Base-by-base conservation (phyloP, 1,284 basidiomycete species). In the Apiotrichum laibachii region DNA sequence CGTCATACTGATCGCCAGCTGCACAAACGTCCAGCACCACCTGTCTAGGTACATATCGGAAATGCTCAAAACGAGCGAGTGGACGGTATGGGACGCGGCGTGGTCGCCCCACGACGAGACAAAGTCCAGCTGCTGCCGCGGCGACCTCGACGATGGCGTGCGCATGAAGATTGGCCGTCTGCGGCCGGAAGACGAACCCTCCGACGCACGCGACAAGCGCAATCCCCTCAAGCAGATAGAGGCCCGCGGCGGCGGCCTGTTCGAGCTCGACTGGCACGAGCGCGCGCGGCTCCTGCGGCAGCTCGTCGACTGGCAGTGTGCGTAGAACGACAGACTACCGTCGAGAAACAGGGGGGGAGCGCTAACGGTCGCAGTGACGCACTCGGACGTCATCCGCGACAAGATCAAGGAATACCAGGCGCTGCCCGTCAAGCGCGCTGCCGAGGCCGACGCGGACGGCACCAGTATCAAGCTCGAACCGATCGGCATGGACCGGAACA, bases 241-340 rank as follows among this genome's bases (percentile, higher is more conserved):
- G 53, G 55, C 62, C 31, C 55, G 55, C 31, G 72, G 72, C 11
- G 68, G 67, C 19, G 73, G 73, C 5, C 34, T 77, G 43, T 77
- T 75, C 58, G 73, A 76, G 59, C 53, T 77, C 53, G 68, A 72
- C 52, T 76, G 73, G 75, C 55, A 59, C 26, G 73, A 77, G 53
- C 59, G 73, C 19, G 68, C 64, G 10, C 65, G 64, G 40, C 55
- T 78, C 34, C 55, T 78, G 12, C 67, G 77, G 35, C 77, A 78
- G 61, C 46, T 78, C 48, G 76, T 77, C 19, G 77, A 78, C 63
- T 78, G 77, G 77, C 76, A 77, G 58, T 64, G 76, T 73, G 56
- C 55, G 69, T 71, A 33, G 31, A 11, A 7, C 18, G 4, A 46
- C 1, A 46, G 26, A 5, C 6, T 37, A 11, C 37, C 37, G 19